Evolutionary conservation across 1,284 basidiomycete genomes (phyloP).

Genomic region (Fomitopsis schrenkii): DNA sequence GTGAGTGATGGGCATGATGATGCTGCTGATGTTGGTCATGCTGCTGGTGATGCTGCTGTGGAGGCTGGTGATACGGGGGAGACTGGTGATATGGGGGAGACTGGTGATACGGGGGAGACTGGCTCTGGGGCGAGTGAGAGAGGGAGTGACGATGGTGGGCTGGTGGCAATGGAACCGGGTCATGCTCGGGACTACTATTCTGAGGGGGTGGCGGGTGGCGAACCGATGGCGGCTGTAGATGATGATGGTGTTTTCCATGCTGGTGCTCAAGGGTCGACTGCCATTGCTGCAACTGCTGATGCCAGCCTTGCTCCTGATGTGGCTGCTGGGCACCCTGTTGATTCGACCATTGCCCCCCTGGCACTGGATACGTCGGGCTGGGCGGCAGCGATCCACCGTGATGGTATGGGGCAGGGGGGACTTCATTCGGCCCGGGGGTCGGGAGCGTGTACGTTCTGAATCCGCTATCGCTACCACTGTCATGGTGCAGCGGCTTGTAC

Average conservation of each 20-base stretch:
- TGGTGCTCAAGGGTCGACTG: conserved; percentile 10
- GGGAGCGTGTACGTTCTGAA: conserved; percentile 39
- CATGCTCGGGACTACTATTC: conserved; percentile 12
- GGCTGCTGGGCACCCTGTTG: background rate
- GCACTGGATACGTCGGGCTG: conserved; percentile 17
- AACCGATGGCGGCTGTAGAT: conserved; percentile 6
- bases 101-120: background rate
- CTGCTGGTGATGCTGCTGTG: conserved; percentile 13
- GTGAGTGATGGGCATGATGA: conserved; percentile 19
- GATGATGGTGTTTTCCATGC: conserved; percentile 8
- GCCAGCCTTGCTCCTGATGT: background rate
- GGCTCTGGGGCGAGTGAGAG: conserved; percentile 4
- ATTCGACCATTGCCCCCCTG: background rate
- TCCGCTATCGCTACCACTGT: conserved; percentile 15
- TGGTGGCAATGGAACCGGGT: conserved; percentile 4
- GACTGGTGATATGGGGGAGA: background rate
- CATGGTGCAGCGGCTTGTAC: conserved; percentile 17
- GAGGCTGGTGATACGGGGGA: conserved; percentile 13
- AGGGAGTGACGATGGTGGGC: conserved; percentile 7
- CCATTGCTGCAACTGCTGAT: conserved; percentile 6
- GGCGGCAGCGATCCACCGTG: conserved; percentile 29
- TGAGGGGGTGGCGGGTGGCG: conserved; percentile 13
- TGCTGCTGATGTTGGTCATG: conserved; percentile 13
- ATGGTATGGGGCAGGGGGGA: conserved; percentile 37
- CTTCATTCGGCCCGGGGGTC: conserved; percentile 56